Evolutionary conservation across 345 rosid species (phyloP).

Genomic region (Hevea brasiliensis): DNA sequence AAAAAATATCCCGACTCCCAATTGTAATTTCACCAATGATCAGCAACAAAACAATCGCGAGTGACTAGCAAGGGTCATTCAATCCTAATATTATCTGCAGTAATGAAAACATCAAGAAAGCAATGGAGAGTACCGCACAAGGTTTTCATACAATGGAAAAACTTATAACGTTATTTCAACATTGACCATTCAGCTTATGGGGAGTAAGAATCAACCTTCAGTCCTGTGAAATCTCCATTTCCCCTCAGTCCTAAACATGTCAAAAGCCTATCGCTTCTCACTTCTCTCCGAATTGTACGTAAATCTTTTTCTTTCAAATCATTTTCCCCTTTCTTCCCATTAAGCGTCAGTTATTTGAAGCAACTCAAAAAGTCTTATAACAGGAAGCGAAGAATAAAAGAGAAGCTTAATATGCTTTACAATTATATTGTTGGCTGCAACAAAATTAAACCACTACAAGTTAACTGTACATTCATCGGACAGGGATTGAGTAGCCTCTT

Average conservation of each 20-base stretch:
- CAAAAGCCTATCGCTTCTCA: background rate
- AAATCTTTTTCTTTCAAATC: background rate
- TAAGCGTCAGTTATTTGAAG: constrained; percentile 10
- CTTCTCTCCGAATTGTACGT: background rate
- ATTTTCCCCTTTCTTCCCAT: background rate
- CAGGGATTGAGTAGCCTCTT: constrained; percentile 18
- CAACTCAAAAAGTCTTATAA: constrained; percentile 11
- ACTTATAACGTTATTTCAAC: background rate
- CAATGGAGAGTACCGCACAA: background rate
- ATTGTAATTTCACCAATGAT: no score
- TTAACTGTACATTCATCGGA: constrained; percentile 44
- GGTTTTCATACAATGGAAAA: background rate
- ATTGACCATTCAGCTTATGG: background rate
- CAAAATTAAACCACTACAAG: constrained; percentile 23
- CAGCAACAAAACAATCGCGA: no score
- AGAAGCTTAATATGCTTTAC: constrained; percentile 34
- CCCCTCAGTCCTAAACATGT: background rate
- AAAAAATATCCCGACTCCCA: no score
- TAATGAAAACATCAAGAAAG: no score
- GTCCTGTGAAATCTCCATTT: background rate
- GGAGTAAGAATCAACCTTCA: background rate
- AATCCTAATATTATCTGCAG: no score
- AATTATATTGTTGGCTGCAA: constrained; percentile 32
- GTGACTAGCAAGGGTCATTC: no score
- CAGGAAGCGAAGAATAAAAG: constrained; percentile 8